Conservation (phyloP, 352 stramenopile species). For the Phytophthora nicotianae region DNA sequence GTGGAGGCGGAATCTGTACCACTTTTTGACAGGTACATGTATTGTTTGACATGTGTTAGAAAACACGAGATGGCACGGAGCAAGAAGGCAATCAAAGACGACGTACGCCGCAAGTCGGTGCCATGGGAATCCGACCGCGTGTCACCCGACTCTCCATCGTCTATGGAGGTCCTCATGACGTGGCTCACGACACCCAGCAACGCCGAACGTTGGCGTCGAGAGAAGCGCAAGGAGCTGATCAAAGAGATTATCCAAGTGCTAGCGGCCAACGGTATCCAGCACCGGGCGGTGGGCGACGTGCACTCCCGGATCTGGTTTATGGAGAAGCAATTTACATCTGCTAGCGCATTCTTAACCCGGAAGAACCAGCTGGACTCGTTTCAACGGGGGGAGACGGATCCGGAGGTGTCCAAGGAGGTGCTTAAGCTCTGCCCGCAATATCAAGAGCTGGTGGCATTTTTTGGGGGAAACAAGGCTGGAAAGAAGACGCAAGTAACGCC, state of each 20-base stretch:
- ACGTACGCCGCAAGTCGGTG: constrained; percentile 6
- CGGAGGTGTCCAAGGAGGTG: constrained; percentile 20
- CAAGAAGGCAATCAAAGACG: constrained; percentile 11
- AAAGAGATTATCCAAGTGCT: constrained; percentile 24
- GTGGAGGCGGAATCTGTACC: no score
- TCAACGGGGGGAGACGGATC: constrained; percentile 12
- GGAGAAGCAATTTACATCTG: constrained; percentile 26
- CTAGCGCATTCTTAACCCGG: constrained; percentile 18
- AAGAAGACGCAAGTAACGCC: constrained; percentile 1
- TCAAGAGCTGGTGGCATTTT: constrained; percentile 31
- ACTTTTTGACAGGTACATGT: no score
- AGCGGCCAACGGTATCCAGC: constrained; percentile 19
- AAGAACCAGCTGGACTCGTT: constrained; percentile 34
- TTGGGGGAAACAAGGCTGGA: neutral
- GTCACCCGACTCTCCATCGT: constrained; percentile 15
- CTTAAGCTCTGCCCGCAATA: constrained; percentile 37
- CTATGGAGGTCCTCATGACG: constrained; percentile 34
- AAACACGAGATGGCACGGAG: constrained; percentile 2
- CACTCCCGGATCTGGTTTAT: constrained; percentile 16
- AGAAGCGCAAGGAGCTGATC: constrained; percentile 14
- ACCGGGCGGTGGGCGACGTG: constrained; percentile 25
- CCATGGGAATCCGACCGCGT: constrained; percentile 28
- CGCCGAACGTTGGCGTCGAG: constrained; percentile 34
- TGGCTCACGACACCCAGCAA: constrained; percentile 43
- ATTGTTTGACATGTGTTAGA: no score